phyloP scores from a whole-genome alignment of 1,284 basidiomycete genomes.

The Puccinia triticina region DNA sequence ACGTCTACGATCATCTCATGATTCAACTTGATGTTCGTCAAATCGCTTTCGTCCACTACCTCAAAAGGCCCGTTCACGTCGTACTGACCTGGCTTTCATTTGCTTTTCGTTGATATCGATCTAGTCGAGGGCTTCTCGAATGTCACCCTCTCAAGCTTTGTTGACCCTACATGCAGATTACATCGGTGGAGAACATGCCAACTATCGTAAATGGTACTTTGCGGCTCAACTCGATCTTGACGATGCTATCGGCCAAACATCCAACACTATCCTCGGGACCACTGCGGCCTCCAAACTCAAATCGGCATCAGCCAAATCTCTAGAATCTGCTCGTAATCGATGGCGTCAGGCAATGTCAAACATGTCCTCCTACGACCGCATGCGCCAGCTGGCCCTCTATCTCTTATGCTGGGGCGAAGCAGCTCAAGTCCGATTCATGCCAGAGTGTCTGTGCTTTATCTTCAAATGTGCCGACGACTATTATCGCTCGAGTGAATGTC shows the following conservation, averaged over 20 bases:
- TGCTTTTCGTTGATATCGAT: neutral
- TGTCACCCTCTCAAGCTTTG: conserved; percentile 93
- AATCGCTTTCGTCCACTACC: conserved; percentile 51
- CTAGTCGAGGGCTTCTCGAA: conserved; percentile 83
- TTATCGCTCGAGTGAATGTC: conserved; percentile 98
- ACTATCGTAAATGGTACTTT: conserved; percentile 80
- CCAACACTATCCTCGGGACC: conserved; percentile 76
- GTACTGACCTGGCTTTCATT: neutral
- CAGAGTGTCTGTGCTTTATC: conserved; percentile 97
- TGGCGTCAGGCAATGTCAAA: conserved; percentile 98
- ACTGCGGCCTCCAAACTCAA: conserved; percentile 64
- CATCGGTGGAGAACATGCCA: conserved; percentile 77
- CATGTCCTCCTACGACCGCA: conserved; percentile 97
- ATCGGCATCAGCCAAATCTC: conserved; percentile 73
- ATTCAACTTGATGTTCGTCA: conserved; percentile 77
- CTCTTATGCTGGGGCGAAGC: conserved; percentile 98
- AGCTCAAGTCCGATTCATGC: conserved; percentile 96
- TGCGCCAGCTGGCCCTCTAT: conserved; percentile 93
- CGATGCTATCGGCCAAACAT: conserved; percentile 88
- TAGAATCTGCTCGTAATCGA: conserved; percentile 81
- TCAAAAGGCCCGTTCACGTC: neutral
- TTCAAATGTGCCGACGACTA: conserved; percentile 99
- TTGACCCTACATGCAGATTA: conserved; percentile 97
- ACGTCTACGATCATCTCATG: conserved; percentile 94
- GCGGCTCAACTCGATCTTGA: conserved; percentile 98